A percentile compares a stretch with the other conserved stretches of the same genome.
These are phyloP conservation scores for Nannizzia gypsea DNA, from an alignment of 2,329 filamentous ascomycete species.

Conservation along the genomic window DNA sequence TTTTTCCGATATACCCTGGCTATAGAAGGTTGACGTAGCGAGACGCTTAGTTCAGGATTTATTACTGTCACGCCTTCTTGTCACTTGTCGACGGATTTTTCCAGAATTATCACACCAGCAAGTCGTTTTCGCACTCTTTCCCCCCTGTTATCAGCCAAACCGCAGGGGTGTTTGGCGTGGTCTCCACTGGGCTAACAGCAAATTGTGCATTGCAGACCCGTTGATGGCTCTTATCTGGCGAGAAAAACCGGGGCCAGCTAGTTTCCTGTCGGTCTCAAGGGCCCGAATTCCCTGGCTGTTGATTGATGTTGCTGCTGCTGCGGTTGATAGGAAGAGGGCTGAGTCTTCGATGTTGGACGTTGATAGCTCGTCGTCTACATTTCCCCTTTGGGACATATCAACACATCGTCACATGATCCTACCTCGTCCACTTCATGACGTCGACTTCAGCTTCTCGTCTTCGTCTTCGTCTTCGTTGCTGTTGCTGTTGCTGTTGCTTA, in stretches of 20 bases:
- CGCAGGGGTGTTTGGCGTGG: neutral
- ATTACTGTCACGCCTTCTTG: neutral
- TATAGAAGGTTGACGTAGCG: neutral
- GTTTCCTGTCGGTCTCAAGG: neutral
- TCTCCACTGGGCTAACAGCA: neutral
- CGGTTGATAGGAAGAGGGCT: neutral
- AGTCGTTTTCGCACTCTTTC: neutral
- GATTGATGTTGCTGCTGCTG: neutral
- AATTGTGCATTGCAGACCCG: neutral
- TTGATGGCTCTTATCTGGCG: neutral
- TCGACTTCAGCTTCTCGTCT: neutral
- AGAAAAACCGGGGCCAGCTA: neutral
- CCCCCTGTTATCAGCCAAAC: neutral
- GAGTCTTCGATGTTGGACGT: neutral
- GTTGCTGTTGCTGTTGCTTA: too few species aligned
- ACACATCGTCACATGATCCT: neutral
- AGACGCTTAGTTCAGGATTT: constrained; percentile 1
- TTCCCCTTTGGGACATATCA: neutral
- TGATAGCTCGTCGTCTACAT: neutral
- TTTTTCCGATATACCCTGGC: neutral
- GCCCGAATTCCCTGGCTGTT: neutral
- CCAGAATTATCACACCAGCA: neutral
- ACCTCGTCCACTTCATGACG: neutral
- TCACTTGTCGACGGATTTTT: neutral
- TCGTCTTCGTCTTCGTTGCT: neutral